A percentile compares a stretch with the other conserved stretches of the same genome.
phyloP scores from a whole-genome alignment of 1,284 basidiomycete genomes.

The Moniliophthora roreri region DNA sequence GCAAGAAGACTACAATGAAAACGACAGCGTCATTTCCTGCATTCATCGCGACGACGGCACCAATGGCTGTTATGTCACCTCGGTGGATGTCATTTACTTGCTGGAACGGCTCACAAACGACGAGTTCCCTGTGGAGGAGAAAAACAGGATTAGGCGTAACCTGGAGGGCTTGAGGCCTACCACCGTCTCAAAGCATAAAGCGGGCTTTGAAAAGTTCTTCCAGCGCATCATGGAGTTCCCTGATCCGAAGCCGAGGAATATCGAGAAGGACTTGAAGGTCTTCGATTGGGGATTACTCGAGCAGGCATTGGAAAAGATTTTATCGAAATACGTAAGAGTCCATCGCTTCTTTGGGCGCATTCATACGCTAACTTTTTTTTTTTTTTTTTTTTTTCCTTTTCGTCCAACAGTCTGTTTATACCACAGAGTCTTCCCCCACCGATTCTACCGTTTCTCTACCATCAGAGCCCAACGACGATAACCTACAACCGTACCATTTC shows the following conservation, averaged over 20 bases:
- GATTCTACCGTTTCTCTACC: constrained; percentile 36
- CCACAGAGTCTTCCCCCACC: constrained; percentile 27
- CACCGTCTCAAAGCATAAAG: constrained; percentile 87
- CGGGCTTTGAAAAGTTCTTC: constrained; percentile 84
- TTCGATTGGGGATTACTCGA: constrained; percentile 89
- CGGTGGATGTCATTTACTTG: constrained; percentile 93
- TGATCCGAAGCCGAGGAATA: constrained; percentile 91
- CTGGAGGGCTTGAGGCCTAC: constrained; percentile 90
- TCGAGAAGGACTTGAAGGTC: constrained; percentile 97
- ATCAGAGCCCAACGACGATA: constrained; percentile 25
- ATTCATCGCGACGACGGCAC: constrained; percentile 85
- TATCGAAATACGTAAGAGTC: constrained; percentile 94
- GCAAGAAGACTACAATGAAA: constrained; percentile 56
- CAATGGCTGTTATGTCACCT: constrained; percentile 85
- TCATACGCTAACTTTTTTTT: constrained; percentile 25
- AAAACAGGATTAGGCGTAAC: constrained; percentile 93
- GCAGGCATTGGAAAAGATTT: constrained; percentile 87
- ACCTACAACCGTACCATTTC: constrained; percentile 22
- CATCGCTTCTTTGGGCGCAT: no score
- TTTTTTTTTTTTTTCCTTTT: constrained; percentile 12
- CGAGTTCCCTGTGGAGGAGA: constrained; percentile 91
- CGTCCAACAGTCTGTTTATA: constrained; percentile 46
- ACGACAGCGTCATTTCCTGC: constrained; percentile 79
- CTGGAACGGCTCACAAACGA: constrained; percentile 86
- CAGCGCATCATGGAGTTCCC: constrained; percentile 95